Evolutionary conservation across 805 yeast species (phyloP), one percentile per base, ranked within the genome.

Genomic region (Yamadazyma scolyti): DNA sequence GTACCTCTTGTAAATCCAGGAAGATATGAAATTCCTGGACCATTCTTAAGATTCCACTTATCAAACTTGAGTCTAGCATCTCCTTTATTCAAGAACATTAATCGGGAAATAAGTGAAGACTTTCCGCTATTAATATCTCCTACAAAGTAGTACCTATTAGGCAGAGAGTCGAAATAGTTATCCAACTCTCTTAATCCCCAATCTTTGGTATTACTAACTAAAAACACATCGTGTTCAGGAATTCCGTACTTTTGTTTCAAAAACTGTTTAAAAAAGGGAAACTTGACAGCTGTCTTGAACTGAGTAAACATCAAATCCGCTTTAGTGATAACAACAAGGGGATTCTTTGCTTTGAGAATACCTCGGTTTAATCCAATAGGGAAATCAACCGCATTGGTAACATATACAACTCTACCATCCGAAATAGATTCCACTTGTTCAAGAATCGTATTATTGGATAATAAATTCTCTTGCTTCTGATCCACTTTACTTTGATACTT

Each of bases 121-220:
- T 83, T 83, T 1, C 94, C 94, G 9, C 74, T 67, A 46, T 83
- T 83, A 8, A 81, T 76, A 36, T 68, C 68, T 1, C 94, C 94
- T 13, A 82, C 57, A 18, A 83, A 52, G 45, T 73, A 78, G 28
- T 38, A 41, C 2, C n/a, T 28, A 5, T 21, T 26, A 6, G 72
- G 51, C 19, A 58, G 55, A 21, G 50, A 46, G 4, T 64, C 62
- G 6, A 81, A 46, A 5, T 44, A 44, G 1, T 54, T 43, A 6
- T 65, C 40, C 2, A 82, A 46, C 1, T 48, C 43, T 1, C 58
- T 46, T 2, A 73, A 45, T 19, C 72, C 67, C 88, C 88, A 80
- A 16, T 65, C 62, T 6, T 58, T 55, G 20, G 55, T 58, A 0
- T 79, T 77, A 34, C 83, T 75, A 1, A 68, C 71, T 3, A 75